Conservation (phyloP, 352 stramenopile genomes). For the Phytophthora foliorum region DNA sequence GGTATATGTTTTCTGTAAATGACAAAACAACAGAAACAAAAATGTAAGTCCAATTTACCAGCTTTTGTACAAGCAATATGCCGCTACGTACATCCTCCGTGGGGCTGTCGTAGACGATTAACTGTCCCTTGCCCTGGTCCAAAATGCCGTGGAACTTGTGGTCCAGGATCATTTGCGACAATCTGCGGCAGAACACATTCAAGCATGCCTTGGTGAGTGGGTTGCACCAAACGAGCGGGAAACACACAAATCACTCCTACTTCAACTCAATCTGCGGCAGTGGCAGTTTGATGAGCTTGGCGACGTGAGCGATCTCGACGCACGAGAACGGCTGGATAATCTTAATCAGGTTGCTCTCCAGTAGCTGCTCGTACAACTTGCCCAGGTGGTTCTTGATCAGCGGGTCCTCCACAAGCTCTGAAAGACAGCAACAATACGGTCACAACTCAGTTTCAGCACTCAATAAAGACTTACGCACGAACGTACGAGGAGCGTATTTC, state of each 20-base stretch:
- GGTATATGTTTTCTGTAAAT: conserved; percentile 89
- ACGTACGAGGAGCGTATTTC: conserved; percentile 88
- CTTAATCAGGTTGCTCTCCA: conserved; percentile 99
- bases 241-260: conserved; percentile 39
- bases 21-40: conserved; percentile 12
- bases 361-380: conserved; percentile 97
- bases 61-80: background rate
- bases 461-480: background rate
- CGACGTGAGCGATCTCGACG: conserved; percentile 97
- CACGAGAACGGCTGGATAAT: conserved; percentile 99
- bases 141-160: conserved; percentile 99
- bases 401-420: conserved; percentile 86
- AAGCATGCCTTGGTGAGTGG: conserved; percentile 5
- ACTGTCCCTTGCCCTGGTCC: conserved; percentile 98
- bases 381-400: conserved; percentile 96
- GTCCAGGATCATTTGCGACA: conserved; percentile 99
- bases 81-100: conserved; percentile 91
- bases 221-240: background rate
- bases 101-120: conserved; percentile 98
- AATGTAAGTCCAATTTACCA: conserved; percentile 4
- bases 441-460: conserved; percentile 1
- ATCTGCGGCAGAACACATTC: conserved; percentile 69
- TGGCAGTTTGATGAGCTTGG: conserved; percentile 97
- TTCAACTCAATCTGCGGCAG: conserved; percentile 87
- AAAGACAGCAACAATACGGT: conserved; percentile 15